These are phyloP conservation scores for Podospora pseudocomata DNA, from an alignment of 495 filamentous ascomycete genomes.

Conservation along the genomic window DNA sequence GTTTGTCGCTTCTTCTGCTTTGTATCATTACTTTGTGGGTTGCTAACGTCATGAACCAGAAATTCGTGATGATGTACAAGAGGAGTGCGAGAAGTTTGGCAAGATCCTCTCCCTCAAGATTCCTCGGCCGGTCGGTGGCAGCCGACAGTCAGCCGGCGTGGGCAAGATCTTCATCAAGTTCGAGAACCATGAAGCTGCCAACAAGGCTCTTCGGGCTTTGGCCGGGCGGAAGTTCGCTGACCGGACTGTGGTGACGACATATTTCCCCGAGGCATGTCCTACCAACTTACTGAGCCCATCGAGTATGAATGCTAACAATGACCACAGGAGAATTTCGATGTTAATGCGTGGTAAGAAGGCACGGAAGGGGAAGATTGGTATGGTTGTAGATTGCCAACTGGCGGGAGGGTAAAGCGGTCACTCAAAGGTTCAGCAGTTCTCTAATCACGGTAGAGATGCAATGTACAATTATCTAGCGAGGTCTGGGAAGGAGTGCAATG, in stretches of 20 bases:
- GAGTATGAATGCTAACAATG: conserved; percentile 3
- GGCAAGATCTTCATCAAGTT: conserved; percentile 98
- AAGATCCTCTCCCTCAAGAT: conserved; percentile 81
- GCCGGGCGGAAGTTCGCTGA: conserved; percentile 94
- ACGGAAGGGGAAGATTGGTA: not conserved
- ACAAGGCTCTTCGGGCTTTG: conserved; percentile 76
- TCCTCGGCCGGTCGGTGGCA: conserved; percentile 77
- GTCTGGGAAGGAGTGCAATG: not conserved
- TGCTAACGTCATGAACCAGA: conserved; percentile 50
- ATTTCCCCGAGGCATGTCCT: conserved; percentile 76
- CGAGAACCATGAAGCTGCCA: conserved; percentile 71
- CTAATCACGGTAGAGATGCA: not conserved
- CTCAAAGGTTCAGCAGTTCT: not conserved
- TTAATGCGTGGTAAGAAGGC: conserved; percentile 62
- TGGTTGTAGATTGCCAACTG: not conserved
- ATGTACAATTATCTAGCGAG: not conserved
- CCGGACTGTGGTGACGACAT: conserved; percentile 92
- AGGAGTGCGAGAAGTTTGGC: conserved; percentile 91
- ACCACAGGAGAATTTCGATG: conserved; percentile 71
- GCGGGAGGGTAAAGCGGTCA: not conserved
- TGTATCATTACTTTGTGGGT: not conserved
- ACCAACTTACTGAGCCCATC: not conserved
- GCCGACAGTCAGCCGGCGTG: conserved; percentile 78
- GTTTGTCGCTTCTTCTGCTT: conserved; percentile 42
- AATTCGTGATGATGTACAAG: conserved; percentile 87